Evolutionary conservation across 129 eudicot genomes (phyloP), one percentile per base, ranked within the genome.

Genomic region (Gnaphalium uliginosum): DNA sequence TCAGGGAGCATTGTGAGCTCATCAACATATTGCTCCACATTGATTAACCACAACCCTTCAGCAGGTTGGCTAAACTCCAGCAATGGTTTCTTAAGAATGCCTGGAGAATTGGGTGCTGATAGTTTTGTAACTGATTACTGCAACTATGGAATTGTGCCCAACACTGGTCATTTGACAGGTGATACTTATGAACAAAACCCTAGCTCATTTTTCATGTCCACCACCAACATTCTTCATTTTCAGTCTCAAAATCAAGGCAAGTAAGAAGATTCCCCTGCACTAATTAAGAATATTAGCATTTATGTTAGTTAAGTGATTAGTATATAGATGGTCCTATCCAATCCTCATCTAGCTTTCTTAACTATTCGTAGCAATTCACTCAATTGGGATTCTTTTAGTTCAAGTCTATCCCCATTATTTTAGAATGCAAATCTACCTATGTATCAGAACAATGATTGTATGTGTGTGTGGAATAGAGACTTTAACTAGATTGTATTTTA

Each of bases 111-210:
- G 80, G 84, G 75, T 29, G 51, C 70, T 56, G 66, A 63, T 25
- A 62, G 37, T 39, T 51, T 65, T n/a, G 39, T 59, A 53, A 73
- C 53, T 17, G 78, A 69, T 25, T 19, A 33, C 60, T 74, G 19
- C 69, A 57, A 53, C 68, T 50, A 71, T 14, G 75, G 73, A 59
- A 29, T 60, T 33, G 66, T 25, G 72, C 66, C 80, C 69, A 69
- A 10, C 50, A 66, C 25, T 30, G 69, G 30, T 82, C 63, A 68
- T 46, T 7, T 65, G 71, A 79, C 78, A 66, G 76, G 76, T 65
- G 68, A 48, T 71, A 43, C 26, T 69, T 43, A 78, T 73, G 83
- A 54, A 64, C 81, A 69, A 75, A 79, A 75, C 78, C 70, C 83
- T 78, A 78, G 77, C 78, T 54, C 71, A 30, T 17, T 57, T 37